These are phyloP conservation scores for Cantharellus cinnabarinus DNA, from an alignment of 768 basidiomycete genomes.

Conservation along the genomic window DNA sequence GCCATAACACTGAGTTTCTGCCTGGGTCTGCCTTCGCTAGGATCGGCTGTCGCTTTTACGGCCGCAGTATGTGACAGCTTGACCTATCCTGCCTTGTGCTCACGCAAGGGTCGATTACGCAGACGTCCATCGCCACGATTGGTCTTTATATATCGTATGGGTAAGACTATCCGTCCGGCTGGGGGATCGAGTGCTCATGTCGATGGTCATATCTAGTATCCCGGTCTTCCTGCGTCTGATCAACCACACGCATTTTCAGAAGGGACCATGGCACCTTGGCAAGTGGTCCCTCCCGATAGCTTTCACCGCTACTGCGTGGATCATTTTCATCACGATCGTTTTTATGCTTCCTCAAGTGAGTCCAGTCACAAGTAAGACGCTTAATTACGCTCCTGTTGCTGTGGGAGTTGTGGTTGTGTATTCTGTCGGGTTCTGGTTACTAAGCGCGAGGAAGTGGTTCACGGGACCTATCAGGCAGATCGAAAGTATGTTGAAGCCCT, in stretches of 20 bases:
- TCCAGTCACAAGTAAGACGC: conserved; percentile 46
- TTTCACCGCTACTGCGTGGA: conserved; percentile 40
- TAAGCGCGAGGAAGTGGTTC: conserved; percentile 42
- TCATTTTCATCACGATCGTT: conserved; percentile 46
- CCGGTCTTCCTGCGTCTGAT: conserved; percentile 50
- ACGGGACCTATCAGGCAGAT: conserved; percentile 1
- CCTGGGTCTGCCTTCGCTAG: conserved; percentile 52
- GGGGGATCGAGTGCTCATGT: neutral
- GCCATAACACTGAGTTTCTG: conserved; percentile 58
- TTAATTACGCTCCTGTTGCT: conserved; percentile 60
- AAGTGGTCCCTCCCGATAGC: conserved; percentile 39
- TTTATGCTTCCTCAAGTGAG: conserved; percentile 56
- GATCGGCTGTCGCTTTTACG: conserved; percentile 48
- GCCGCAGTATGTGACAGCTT: conserved; percentile 17
- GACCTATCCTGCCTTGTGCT: neutral
- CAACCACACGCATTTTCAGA: conserved; percentile 35
- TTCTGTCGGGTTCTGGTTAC: conserved; percentile 44
- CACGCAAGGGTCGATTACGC: neutral
- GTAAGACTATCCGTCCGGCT: conserved; percentile 14
- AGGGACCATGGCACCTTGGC: conserved; percentile 57
- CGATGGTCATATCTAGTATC: conserved; percentile 24
- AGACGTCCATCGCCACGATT: conserved; percentile 26
- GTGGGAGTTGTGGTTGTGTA: conserved; percentile 52
- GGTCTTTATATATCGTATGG: conserved; percentile 59
- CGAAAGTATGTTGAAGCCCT: neutral